Base-by-base conservation (phyloP, 768 basidiomycete genomes). In the Pleurotus eryngii region DNA sequence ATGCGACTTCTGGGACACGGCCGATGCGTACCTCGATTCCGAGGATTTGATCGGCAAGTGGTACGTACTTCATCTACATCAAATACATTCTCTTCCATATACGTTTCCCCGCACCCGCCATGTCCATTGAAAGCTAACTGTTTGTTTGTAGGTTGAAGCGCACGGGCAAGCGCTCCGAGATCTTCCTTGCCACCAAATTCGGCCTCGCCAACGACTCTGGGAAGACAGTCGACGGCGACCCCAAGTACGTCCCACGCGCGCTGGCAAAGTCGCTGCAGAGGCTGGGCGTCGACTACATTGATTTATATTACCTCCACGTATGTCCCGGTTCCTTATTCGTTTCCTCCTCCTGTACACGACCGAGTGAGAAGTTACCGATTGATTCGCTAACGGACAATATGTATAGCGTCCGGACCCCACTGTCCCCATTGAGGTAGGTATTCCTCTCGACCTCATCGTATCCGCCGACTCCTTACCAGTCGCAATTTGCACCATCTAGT, bases 151-250 rank as follows among this genome's bases (percentile, higher is more conserved):
- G 81, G 81, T 77, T 83, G 67, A 74, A 74, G 56, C 69, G 64
- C 27, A 78, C 70, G 4, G 79, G 79, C 4, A 79, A 79, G 60
- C 69, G 78, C 14, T 63, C 61, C 53, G 69, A 80, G 12, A 81
- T 83, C 17, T 84, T 83, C 68, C 72, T 84, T 9, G 81, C 80
- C 4, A 82, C 81, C 24, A 84, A 84, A 65, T 81, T 80, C 46
- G 80, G 80, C 12, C 62, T 68, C 3, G 64, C 71, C 22, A 14
- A 67, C 53, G 57, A n/a, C 35, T 55, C 49, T n/a, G 61, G 53
- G 8, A 66, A 59, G 17, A 22, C 35, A n/a, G 45, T 62, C 37
- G 60, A 68, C 54, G 72, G 58, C 46, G 75, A 54, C 49, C 72
- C 76, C 0, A 69, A 76, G 55, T 78, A 80, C 56, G 73, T 76